These are phyloP conservation scores for Musa schizocarpa DNA, from an alignment of 176 grass and related monocot species.

Conservation along the genomic window DNA sequence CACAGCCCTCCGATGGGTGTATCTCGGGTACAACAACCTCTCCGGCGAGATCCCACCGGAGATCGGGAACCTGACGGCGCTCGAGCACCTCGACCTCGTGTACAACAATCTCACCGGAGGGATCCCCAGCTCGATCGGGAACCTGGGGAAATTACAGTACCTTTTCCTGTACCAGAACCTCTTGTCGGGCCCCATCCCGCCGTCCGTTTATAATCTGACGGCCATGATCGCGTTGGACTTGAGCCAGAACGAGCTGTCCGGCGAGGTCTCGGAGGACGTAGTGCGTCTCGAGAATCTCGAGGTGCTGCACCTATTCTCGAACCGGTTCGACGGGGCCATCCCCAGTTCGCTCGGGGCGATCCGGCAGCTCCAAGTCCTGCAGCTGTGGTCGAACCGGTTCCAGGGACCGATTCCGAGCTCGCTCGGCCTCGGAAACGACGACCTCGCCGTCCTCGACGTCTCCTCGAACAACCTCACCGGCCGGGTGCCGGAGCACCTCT, in stretches of 20 bases:
- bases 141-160: neutral
- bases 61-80: slow-evolving; percentile 13
- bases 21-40: slow-evolving; percentile 7
- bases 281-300: slow-evolving; percentile 8
- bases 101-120: slow-evolving; percentile 11
- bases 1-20: neutral
- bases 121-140: slow-evolving; percentile 1
- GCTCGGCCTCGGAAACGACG: neutral
- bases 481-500: slow-evolving; percentile 1
- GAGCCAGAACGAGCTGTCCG: neutral
- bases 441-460: slow-evolving; percentile 8
- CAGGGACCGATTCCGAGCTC: neutral
- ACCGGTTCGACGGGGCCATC: neutral
- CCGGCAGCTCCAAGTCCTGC: slow-evolving; percentile 10
- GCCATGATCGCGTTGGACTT: neutral
- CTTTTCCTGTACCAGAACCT: slow-evolving; percentile 4
- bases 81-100: slow-evolving; percentile 12
- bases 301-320: slow-evolving; percentile 8
- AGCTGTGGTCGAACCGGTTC: slow-evolving; percentile 12
- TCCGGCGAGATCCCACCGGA: slow-evolving; percentile 6
- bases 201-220: slow-evolving; percentile 20
- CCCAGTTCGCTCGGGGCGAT: slow-evolving; percentile 1
- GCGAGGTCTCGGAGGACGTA: slow-evolving; percentile 5
- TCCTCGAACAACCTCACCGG: slow-evolving; percentile 16
- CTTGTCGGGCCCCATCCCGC: slow-evolving; percentile 1